Evolutionary conservation across 108 stramenopile species (phyloP).

Genomic region (Mediolabrus comicus): DNA sequence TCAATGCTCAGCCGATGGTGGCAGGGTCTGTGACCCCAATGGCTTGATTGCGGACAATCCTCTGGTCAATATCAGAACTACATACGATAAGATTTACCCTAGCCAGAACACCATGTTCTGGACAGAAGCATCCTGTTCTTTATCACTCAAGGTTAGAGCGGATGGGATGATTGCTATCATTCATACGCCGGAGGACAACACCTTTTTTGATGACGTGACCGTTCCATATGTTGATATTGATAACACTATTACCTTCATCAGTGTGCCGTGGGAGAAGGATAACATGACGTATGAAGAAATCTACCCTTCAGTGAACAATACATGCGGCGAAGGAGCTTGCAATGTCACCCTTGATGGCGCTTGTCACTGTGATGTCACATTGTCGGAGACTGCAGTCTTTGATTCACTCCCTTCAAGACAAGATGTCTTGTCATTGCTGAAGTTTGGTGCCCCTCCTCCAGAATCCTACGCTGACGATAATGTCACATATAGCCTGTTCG

Average conservation of each 20-base stretch:
- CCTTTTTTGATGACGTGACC: not conserved
- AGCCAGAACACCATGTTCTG: conserved; percentile 34
- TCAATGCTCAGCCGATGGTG: conserved; percentile 26
- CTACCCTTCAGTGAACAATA: conserved; percentile 36
- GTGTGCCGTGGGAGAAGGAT: conserved; percentile 34
- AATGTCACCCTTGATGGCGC: conserved; percentile 8
- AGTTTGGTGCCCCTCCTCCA: conserved; percentile 49
- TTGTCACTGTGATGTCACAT: conserved; percentile 28
- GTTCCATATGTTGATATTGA: conserved; percentile 31
- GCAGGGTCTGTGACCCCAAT: conserved; percentile 29
- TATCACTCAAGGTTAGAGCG: conserved; percentile 24
- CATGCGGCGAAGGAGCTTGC: conserved; percentile 37
- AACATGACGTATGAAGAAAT: conserved; percentile 13
- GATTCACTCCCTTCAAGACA: conserved; percentile 38
- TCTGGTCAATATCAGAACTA: conserved; percentile 5
- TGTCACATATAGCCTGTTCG: conserved; percentile 12
- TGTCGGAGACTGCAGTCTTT: conserved; percentile 19
- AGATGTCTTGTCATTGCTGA: conserved; percentile 28
- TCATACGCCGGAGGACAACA: conserved; percentile 11
- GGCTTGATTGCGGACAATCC: conserved; percentile 19
- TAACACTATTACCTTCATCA: conserved; percentile 22
- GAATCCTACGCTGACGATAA: conserved; percentile 16
- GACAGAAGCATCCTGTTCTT: conserved; percentile 29
- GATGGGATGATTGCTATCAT: conserved; percentile 45
- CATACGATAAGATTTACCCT: conserved; percentile 21